Evolutionary conservation across 805 yeast species (phyloP).

Genomic region (Kluyveromyces lactis): DNA sequence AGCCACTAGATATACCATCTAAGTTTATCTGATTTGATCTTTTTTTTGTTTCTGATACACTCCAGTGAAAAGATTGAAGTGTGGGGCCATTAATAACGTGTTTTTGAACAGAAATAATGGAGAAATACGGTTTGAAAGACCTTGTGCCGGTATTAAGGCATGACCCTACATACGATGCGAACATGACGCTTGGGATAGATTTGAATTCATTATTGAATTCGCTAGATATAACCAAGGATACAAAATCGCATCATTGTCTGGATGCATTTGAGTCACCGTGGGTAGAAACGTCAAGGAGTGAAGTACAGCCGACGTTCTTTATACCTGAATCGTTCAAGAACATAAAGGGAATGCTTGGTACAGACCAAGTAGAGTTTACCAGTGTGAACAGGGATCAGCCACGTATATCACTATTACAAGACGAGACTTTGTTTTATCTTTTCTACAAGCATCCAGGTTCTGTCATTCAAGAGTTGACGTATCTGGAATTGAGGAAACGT

Average conservation of each 20-base stretch:
- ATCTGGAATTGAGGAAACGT: conserved; percentile 80
- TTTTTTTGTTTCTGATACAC: too few relatives aligned
- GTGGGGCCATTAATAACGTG: too few relatives aligned
- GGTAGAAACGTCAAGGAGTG: conserved; percentile 85
- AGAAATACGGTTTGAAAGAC: conserved; percentile 27
- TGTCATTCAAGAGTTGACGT: conserved; percentile 86
- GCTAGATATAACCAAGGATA: conserved; percentile 22
- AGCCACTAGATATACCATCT: too few relatives aligned
- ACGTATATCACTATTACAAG: conserved; percentile 59
- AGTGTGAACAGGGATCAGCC: conserved; percentile 32
- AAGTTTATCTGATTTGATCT: too few relatives aligned
- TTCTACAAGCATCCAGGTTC: conserved; percentile 93
- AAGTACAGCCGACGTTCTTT: conserved; percentile 76
- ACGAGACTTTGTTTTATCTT: conserved; percentile 87
- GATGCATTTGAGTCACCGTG: conserved; percentile 83
- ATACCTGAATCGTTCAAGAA: conserved; percentile 50
- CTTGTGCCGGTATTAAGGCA: conserved; percentile 26
- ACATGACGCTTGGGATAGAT: conserved; percentile 30
- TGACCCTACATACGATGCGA: conserved; percentile 22
- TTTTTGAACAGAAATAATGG: too few relatives aligned
- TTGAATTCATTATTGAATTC: conserved; percentile 28
- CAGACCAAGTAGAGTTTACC: conserved; percentile 27
- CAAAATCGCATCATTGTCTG: conserved; percentile 12
- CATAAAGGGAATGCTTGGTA: conserved; percentile 23
- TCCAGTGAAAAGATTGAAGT: too few relatives aligned